Evolutionary conservation across 2,329 filamentous ascomycete genomes (phyloP).

Genomic region (Cylindrodendrum hubeiense): DNA sequence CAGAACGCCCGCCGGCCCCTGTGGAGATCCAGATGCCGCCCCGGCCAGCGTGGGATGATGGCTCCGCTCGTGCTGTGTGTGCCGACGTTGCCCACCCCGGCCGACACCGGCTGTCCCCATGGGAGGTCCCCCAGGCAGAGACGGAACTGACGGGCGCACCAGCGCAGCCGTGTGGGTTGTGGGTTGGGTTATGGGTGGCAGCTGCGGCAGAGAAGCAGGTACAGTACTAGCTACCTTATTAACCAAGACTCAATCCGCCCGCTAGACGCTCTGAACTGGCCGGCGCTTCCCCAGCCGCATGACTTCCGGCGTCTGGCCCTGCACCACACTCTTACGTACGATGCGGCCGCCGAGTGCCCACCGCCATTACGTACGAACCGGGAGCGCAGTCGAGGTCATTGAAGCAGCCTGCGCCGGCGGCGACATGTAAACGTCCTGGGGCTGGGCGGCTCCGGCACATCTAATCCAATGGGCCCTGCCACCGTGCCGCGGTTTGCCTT

Average conservation of each 20-base stretch:
- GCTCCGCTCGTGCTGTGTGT: neutral
- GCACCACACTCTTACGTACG: constrained; percentile 24
- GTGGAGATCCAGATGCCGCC: constrained; percentile 14
- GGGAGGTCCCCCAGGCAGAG: too few relatives aligned
- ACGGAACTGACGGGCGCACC: neutral
- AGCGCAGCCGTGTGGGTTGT: too few relatives aligned
- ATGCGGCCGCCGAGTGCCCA: constrained; percentile 21
- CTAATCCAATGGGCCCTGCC: constrained; percentile 6
- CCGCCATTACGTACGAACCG: constrained; percentile 24
- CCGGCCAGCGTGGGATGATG: constrained; percentile 18
- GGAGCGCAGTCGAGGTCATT: neutral
- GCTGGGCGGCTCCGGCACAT: neutral
- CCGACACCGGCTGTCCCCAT: constrained; percentile 21
- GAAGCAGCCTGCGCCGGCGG: constrained; percentile 18
- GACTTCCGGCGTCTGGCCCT: neutral
- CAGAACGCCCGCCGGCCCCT: constrained; percentile 19
- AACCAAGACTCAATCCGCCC: neutral
- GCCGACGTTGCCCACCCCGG: constrained; percentile 27
- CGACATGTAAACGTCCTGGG: neutral
- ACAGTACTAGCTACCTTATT: neutral
- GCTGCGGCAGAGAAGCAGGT: neutral
- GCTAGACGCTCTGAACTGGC: neutral
- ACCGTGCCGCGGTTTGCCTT: constrained; percentile 6
- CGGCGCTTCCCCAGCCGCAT: constrained; percentile 15
- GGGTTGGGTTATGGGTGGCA: neutral